Evolutionary conservation across 768 basidiomycete genomes (phyloP).

Genomic region (Psilocybe cyanescens): DNA sequence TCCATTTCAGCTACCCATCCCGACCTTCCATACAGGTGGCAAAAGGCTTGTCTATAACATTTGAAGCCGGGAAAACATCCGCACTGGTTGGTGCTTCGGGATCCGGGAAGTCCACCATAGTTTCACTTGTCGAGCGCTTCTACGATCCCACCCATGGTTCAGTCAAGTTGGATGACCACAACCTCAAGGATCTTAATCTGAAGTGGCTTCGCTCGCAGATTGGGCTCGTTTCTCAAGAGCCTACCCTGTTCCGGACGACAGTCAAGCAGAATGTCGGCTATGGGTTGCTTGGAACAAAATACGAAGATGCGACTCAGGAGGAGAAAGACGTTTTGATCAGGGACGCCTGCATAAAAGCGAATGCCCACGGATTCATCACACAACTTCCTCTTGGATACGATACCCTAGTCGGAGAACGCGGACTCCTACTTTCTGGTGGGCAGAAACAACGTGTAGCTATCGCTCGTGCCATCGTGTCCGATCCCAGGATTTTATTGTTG

Average conservation of each 20-base stretch:
- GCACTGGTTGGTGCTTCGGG: constrained; percentile 81
- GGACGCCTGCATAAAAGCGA: constrained; percentile 84
- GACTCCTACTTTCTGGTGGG: constrained; percentile 80
- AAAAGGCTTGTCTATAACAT: constrained; percentile 36
- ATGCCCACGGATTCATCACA: constrained; percentile 81
- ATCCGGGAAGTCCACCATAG: constrained; percentile 75
- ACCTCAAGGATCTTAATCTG: constrained; percentile 75
- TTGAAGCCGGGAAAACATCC: constrained; percentile 66
- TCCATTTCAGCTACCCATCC: constrained; percentile 85
- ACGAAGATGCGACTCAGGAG: constrained; percentile 66
- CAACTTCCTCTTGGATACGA: constrained; percentile 83
- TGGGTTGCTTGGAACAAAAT: constrained; percentile 73
- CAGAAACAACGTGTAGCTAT: constrained; percentile 90
- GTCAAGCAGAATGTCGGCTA: constrained; percentile 82
- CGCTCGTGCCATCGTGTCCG: constrained; percentile 85
- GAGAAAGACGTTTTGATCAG: constrained; percentile 76
- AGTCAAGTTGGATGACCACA: constrained; percentile 74
- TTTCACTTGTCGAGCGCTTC: constrained; percentile 82
- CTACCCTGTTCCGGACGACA: constrained; percentile 79
- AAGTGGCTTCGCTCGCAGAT: constrained; percentile 87
- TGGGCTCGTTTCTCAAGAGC: constrained; percentile 87
- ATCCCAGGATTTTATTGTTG: constrained; percentile 79
- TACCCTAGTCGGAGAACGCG: constrained; percentile 85
- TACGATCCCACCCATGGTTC: constrained; percentile 78
- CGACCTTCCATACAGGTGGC: constrained; percentile 77